phyloP scores from a whole-genome alignment of 2,329 filamentous ascomycete genomes.

The Ilyonectria mors-panacis region DNA sequence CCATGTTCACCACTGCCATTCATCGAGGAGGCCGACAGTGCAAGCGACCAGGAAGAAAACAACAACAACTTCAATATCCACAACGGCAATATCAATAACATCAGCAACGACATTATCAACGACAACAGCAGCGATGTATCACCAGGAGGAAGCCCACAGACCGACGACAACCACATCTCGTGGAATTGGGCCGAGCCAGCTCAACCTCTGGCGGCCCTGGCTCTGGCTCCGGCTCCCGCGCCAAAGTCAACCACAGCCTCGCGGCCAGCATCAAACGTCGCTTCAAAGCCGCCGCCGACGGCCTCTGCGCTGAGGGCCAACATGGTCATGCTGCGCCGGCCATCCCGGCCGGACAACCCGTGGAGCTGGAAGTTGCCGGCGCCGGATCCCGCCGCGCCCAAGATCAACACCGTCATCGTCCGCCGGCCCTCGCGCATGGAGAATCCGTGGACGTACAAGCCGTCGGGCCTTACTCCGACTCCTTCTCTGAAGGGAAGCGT shows the following conservation, averaged over 20 bases:
- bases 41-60: constrained; percentile 5
- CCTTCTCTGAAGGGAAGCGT: neutral
- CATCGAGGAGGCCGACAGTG: constrained; percentile 15
- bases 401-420: constrained; percentile 30
- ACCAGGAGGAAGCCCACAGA: neutral
- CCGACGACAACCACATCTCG: constrained; percentile 15
- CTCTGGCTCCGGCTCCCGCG: constrained; percentile 16
- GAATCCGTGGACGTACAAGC: constrained; percentile 6
- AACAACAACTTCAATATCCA: neutral
- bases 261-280: neutral
- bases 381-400: constrained; percentile 22
- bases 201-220: constrained; percentile 4
- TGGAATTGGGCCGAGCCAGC: constrained; percentile 29
- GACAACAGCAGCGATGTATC: neutral
- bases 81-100: constrained; percentile 1
- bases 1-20: constrained; percentile 22
- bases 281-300: neutral
- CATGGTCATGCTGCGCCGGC: constrained; percentile 22
- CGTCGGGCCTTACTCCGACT: neutral
- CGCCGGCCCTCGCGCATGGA: constrained; percentile 20
- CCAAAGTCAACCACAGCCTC: constrained; percentile 14
- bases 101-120: constrained; percentile 1
- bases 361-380: constrained; percentile 28
- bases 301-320: constrained; percentile 17
- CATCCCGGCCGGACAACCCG: constrained; percentile 26